Percentiles rank a stretch among this genome's conserved stretches.
These are phyloP conservation scores for Psilocybe cyanescens DNA, from an alignment of 768 basidiomycete genomes.

Conservation along the genomic window DNA sequence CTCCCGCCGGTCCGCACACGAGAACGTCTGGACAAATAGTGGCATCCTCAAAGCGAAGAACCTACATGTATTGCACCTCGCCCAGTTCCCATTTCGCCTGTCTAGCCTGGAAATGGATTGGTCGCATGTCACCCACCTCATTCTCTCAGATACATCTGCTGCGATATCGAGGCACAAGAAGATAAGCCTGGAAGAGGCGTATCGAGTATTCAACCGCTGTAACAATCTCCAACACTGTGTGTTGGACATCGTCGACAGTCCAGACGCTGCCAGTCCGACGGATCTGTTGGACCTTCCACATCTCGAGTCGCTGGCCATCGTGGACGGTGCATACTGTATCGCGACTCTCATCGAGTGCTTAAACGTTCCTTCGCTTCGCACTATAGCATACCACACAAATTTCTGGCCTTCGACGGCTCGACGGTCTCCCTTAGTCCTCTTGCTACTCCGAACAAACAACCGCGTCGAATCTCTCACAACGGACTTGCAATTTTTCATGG, in stretches of 20 bases:
- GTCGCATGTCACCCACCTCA: conserved; percentile 12
- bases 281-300: conserved; percentile 8
- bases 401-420: conserved; percentile 7
- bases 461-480: conserved; percentile 11
- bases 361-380: conserved; percentile 13
- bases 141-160: background rate
- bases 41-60: conserved; percentile 11
- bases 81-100: conserved; percentile 5
- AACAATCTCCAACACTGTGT: conserved; percentile 9
- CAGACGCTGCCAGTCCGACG: conserved; percentile 2
- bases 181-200: conserved; percentile 8
- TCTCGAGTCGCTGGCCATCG: conserved; percentile 14
- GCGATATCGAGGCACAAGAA: background rate
- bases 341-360: conserved; percentile 9
- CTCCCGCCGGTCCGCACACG: background rate
- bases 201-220: conserved; percentile 10
- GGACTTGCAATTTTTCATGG: conserved; percentile 14
- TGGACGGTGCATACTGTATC: conserved; percentile 2
- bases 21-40: conserved; percentile 8
- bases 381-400: conserved; percentile 13
- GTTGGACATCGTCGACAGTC: conserved; percentile 5
- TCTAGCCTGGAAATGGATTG: conserved; percentile 8
- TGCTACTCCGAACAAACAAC: conserved; percentile 11
- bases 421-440: conserved; percentile 10
- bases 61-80: conserved; percentile 10